Base-by-base conservation (phyloP, 2,329 filamentous ascomycete species). In the Epichloe sibirici region DNA sequence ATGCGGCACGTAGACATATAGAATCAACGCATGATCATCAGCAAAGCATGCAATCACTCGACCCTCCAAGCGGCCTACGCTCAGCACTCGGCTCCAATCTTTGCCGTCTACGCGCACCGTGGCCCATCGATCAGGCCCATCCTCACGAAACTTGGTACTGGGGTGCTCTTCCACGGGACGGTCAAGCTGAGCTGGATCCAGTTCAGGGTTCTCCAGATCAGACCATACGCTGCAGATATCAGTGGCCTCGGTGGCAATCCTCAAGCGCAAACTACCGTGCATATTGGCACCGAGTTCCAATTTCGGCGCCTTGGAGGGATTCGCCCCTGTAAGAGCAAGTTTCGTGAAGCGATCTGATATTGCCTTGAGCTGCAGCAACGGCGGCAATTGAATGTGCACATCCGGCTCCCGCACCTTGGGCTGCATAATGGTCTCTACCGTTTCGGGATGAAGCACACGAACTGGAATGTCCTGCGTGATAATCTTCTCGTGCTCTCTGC, bases 381-480 rank as follows among this genome's bases (percentile, higher is more conserved):
- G 85, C 0, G 93, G 93, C 3, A 98, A 77, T 51, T 90, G 83
- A 63, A 98, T 95, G 69, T 97, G 87, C 3, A 96, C 90, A 62
- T 97, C 93, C 40, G 91, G 89, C 61, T 95, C 90, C 54, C 88
- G 84, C 54, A 90, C 89, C 55, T 84, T 83, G 13, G 93, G 93
- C 71, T 98, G 91, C 71, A 95, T 89, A 56, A 97, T 83, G n/a
- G 83, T 86, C 62, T 93, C 87, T n/a, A 97, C 89, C 0, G 82
- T 85, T 50, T 86, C 81, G 2, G 88, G 83, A 53, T 88, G 83
- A 9, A 98, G 78, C 1, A 98, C 90, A 17, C 90, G 85, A 44
- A 97, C 86, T n/a, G 93, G 93, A 40, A 98, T 86, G 68, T 97
- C 90, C 65, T 98, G 93, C 0, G 90, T 95, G 62, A 98, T 86